A percentile compares a stretch with the other conserved stretches of the same genome.
Conservation (phyloP, 2,329 filamentous ascomycete species). For the Hypoxylon sp. region DNA sequence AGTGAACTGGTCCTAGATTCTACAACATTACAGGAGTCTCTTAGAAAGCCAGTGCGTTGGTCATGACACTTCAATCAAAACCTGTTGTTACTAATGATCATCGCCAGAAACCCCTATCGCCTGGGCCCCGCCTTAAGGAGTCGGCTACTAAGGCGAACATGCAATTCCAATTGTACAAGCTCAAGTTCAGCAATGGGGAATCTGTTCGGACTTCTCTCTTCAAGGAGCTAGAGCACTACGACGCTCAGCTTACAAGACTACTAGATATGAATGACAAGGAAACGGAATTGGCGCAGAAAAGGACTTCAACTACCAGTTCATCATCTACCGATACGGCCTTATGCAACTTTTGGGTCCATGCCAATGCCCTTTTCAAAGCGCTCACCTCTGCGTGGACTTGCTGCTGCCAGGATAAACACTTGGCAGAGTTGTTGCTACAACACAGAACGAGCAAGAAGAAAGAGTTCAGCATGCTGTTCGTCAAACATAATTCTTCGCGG, state of each 20-base stretch:
- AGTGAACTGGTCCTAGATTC: slow-evolving; percentile 43
- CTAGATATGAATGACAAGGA: slow-evolving; percentile 44
- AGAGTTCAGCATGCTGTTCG: slow-evolving; percentile 45
- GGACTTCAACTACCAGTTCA: not conserved
- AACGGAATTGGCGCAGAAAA: slow-evolving; percentile 10
- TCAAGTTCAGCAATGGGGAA: slow-evolving; percentile 49
- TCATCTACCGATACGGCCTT: slow-evolving; percentile 36
- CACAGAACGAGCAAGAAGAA: slow-evolving; percentile 21
- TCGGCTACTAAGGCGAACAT: slow-evolving; percentile 26
- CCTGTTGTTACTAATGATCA: not conserved
- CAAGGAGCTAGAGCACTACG: slow-evolving; percentile 42
- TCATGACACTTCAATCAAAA: not conserved
- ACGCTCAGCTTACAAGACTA: slow-evolving; percentile 46
- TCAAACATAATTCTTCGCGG: slow-evolving; percentile 4
- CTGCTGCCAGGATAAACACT: slow-evolving; percentile 45
- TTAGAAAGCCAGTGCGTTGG: slow-evolving; percentile 36
- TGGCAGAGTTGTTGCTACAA: slow-evolving; percentile 46
- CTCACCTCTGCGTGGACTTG: slow-evolving; percentile 48
- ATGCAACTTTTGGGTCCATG: slow-evolving; percentile 50
- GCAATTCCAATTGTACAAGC: slow-evolving; percentile 38
- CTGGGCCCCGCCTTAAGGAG: slow-evolving; percentile 8
- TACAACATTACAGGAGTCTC: slow-evolving; percentile 21
- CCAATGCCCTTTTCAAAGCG: slow-evolving; percentile 45
- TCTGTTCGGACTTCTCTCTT: slow-evolving; percentile 45
- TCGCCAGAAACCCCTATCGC: not conserved